These are phyloP conservation scores for Alopecurus myosuroides DNA, from an alignment of 176 grass and related monocot species.

Conservation along the genomic window DNA sequence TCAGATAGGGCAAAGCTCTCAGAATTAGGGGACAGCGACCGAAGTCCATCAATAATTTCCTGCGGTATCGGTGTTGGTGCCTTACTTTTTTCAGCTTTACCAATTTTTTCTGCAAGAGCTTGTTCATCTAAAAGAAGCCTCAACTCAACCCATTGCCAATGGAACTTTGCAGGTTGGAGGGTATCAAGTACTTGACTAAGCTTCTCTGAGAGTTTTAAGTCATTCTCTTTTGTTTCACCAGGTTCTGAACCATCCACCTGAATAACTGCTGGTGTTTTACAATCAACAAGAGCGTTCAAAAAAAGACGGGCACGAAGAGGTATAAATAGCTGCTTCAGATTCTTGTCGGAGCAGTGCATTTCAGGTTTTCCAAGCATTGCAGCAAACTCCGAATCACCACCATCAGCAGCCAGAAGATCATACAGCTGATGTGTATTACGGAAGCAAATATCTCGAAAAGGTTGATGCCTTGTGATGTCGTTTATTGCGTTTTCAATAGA, in stretches of 20 bases:
- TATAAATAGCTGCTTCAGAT: slow-evolving; percentile 75
- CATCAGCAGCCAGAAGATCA: slow-evolving; percentile 75
- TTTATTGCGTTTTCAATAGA: slow-evolving; percentile 58
- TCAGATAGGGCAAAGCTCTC: slow-evolving; percentile 77
- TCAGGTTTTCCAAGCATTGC: slow-evolving; percentile 51
- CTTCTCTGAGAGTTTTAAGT: slow-evolving; percentile 65
- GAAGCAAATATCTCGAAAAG: slow-evolving; percentile 88
- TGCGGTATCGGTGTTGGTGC: slow-evolving; percentile 30
- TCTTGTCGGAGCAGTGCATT: slow-evolving; percentile 58
- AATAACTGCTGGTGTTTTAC: slow-evolving; percentile 54
- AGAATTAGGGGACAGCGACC: slow-evolving; percentile 67
- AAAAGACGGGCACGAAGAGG: slow-evolving; percentile 91
- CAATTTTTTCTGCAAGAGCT: slow-evolving; percentile 87
- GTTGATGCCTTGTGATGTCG: slow-evolving; percentile 78
- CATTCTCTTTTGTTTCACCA: slow-evolving; percentile 56
- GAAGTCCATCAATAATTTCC: slow-evolving; percentile 73
- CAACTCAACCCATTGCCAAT: slow-evolving; percentile 99
- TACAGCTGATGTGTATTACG: slow-evolving; percentile 75
- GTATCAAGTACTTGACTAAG: slow-evolving; percentile 88
- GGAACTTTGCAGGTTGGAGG: slow-evolving; percentile 94
- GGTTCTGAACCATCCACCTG: slow-evolving; percentile 64
- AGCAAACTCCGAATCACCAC: slow-evolving; percentile 89
- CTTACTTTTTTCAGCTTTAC: slow-evolving; percentile 8
- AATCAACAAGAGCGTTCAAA: slow-evolving; percentile 85
- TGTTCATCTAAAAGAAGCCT: slow-evolving; percentile 98